A percentile compares a stretch with the other conserved stretches of the same genome.
phyloP scores from a whole-genome alignment of 1,284 basidiomycete genomes.

The Puccinia horiana region DNA sequence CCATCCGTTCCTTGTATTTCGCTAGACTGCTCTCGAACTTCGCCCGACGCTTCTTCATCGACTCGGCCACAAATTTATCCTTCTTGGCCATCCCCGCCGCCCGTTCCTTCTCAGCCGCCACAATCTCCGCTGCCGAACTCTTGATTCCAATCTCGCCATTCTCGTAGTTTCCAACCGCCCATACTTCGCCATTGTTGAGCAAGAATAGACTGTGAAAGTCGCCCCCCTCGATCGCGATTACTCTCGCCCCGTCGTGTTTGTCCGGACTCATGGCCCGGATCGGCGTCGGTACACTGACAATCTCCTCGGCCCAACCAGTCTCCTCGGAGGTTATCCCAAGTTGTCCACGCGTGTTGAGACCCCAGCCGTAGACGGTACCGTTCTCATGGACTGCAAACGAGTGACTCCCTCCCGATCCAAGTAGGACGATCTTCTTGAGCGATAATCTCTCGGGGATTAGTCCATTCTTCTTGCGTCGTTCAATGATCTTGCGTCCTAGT shows the following conservation, averaged over 20 bases:
- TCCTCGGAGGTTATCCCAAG: slow-evolving; percentile 65
- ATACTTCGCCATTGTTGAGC: slow-evolving; percentile 78
- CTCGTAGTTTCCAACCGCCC: slow-evolving; percentile 76
- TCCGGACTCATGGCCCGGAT: slow-evolving; percentile 70
- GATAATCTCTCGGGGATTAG: slow-evolving; percentile 77
- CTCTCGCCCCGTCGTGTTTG: slow-evolving; percentile 68
- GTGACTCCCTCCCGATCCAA: slow-evolving; percentile 80
- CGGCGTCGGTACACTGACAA: slow-evolving; percentile 70
- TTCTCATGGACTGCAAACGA: slow-evolving; percentile 83
- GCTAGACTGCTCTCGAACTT: slow-evolving; percentile 43
- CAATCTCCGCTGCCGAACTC: slow-evolving; percentile 66
- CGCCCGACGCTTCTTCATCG: slow-evolving; percentile 53
- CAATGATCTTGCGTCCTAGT: slow-evolving; percentile 75
- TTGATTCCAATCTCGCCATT: slow-evolving; percentile 75
- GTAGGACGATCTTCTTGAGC: slow-evolving; percentile 72
- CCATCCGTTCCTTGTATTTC: slow-evolving; percentile 56
- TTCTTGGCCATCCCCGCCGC: slow-evolving; percentile 54
- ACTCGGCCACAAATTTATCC: slow-evolving; percentile 55
- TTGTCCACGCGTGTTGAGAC: slow-evolving; percentile 76
- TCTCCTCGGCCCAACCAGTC: slow-evolving; percentile 62
- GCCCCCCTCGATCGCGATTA: slow-evolving; percentile 69
- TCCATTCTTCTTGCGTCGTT: slow-evolving; percentile 79
- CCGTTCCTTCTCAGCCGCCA: slow-evolving; percentile 59
- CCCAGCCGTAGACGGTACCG: slow-evolving; percentile 86
- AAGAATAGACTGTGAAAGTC: slow-evolving; percentile 86